Evolutionary conservation across 768 basidiomycete genomes (phyloP), one percentile per base, ranked within the genome.

Genomic region (Lactifluus piperatus): DNA sequence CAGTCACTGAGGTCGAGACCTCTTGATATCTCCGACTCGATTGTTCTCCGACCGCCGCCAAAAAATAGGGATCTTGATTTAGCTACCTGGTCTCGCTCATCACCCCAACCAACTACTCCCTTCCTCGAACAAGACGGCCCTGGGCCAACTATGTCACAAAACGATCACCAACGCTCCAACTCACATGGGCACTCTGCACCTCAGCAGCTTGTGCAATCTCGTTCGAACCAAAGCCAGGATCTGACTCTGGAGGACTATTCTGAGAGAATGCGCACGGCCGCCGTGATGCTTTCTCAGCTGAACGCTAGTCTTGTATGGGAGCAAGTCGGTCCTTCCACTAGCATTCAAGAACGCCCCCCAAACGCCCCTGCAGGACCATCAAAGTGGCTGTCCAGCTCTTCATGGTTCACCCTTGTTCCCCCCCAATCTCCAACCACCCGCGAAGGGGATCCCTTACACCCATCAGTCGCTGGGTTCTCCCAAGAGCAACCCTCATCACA

Each of bases 211-310:
- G 56, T 36, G 20, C 53, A 59, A 30, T 34, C 37, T 3, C 39
- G 41, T 58, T 11, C 41, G 43, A n/a, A 62, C 58, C 41, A 55
- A 37, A 52, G 62, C 32, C 62, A 56, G 62, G 64, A 34, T 46
- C 74, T 98, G 14, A 92, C 94, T 0, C 76, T 99, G 24, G 95
- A 99, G 66, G 95, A 99, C 65, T 99, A 99, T 73, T 95, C 95
- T 0, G 93, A 97, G 65, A 84, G 97, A 51, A 99, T 99, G 97
- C 84, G 92, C 8, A 97, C 94, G 10, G 97, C 97, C 10, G 97
- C 97, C 10, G 86, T 98, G 62, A 97, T 99, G 97, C 84, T 99
- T 29, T 86, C 97, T 1, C 97, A 99, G 71, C 79, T 99, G 49
- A 97, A 94, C 66, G 86, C 92, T 1, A 91, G 79, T 66, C 77